These are phyloP conservation scores for Silene coronaria DNA, from an alignment of 179 eudicot species.

Conservation along the genomic window DNA sequence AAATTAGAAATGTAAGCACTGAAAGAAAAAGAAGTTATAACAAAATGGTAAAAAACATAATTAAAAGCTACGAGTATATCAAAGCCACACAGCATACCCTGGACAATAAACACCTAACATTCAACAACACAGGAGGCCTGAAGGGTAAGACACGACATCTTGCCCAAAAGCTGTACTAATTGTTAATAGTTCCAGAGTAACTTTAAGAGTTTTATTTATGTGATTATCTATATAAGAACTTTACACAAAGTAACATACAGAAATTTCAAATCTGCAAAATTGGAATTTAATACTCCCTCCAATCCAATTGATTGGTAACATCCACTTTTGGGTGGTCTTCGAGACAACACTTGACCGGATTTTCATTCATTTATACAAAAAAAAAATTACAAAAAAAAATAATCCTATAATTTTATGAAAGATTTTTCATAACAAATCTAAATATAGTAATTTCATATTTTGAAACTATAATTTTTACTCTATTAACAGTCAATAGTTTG, in stretches of 20 bases:
- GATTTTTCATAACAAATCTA: too few relatives aligned
- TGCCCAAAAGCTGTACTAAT: neutral
- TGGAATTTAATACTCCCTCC: neutral
- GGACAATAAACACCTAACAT: neutral
- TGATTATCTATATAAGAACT: neutral
- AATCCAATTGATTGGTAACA: too few relatives aligned
- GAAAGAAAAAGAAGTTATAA: neutral
- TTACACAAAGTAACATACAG: neutral
- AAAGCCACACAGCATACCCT: neutral
- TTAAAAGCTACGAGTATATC: neutral
- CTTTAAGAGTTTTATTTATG: neutral
- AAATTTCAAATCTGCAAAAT: neutral
- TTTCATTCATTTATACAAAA: too few relatives aligned
- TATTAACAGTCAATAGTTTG: too few relatives aligned
- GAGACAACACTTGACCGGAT: too few relatives aligned
- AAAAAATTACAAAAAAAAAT: too few relatives aligned
- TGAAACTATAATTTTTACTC: too few relatives aligned
- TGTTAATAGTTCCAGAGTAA: neutral
- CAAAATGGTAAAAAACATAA: neutral
- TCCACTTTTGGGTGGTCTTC: too few relatives aligned
- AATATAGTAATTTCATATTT: too few relatives aligned
- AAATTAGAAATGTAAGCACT: conserved; percentile 10
- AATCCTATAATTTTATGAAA: too few relatives aligned
- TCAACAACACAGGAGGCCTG: neutral
- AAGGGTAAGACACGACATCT: neutral